Conservation (phyloP, 2,329 filamentous ascomycete species). For the Ambrosiella cleistominuta region DNA sequence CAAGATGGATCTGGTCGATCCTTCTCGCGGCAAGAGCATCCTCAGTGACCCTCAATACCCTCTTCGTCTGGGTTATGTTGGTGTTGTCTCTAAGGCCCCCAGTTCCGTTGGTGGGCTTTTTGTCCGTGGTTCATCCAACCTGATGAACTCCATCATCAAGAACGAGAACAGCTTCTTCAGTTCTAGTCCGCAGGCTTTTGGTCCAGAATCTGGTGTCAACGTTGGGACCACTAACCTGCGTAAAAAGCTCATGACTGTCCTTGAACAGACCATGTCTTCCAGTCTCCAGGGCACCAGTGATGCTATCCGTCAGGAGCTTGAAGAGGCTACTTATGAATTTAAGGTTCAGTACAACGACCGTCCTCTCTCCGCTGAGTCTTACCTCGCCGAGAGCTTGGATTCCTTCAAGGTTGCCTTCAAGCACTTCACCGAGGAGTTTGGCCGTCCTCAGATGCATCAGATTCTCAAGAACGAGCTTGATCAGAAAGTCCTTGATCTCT, state of each 20-base stretch:
- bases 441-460: conserved; percentile 72
- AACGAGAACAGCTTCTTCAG: conserved; percentile 83
- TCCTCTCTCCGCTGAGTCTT: conserved; percentile 85
- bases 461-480: conserved; percentile 85
- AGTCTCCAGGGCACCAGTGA: conserved; percentile 80
- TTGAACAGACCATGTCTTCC: conserved; percentile 93
- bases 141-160: conserved; percentile 64
- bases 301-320: conserved; percentile 83
- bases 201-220: conserved; percentile 49
- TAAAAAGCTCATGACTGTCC: conserved; percentile 90
- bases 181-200: conserved; percentile 65
- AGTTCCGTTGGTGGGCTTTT: conserved; percentile 50
- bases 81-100: conserved; percentile 76
- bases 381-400: conserved; percentile 86
- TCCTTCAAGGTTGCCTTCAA: conserved; percentile 97
- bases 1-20: conserved; percentile 95
- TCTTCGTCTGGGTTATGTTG: conserved; percentile 85
- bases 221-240: conserved; percentile 76
- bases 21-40: conserved; percentile 58
- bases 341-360: conserved; percentile 99
- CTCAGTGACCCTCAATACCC: conserved; percentile 85
- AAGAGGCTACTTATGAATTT: conserved; percentile 95
- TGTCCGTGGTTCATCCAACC: conserved; percentile 62
- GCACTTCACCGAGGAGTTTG: conserved; percentile 77
- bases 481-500: conserved; percentile 80